A percentile compares a stretch with the other conserved stretches of the same genome.
Conservation (phyloP, 768 basidiomycete genomes). For the Roridomyces roridus region DNA sequence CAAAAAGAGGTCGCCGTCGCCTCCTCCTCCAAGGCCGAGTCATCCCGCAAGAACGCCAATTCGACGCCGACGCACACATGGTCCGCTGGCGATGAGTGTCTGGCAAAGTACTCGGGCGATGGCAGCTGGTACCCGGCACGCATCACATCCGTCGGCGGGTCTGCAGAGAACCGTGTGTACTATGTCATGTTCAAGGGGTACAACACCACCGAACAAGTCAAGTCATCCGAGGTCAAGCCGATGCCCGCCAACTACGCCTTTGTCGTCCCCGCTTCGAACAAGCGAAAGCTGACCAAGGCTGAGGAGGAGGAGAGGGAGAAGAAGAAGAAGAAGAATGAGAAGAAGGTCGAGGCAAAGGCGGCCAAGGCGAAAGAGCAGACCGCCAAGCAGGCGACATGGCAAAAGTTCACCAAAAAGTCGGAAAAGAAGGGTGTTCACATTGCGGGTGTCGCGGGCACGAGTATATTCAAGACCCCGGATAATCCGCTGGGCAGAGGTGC, state of each 20-base stretch:
- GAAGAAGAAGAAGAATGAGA: constrained; percentile 96
- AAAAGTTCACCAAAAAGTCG: constrained; percentile 94
- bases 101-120: constrained; percentile 87
- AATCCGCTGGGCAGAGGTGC: constrained; percentile 86
- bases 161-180: constrained; percentile 82
- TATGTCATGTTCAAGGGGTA: constrained; percentile 92
- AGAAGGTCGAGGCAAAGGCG: constrained; percentile 84
- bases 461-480: constrained; percentile 94
- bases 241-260: constrained; percentile 65
- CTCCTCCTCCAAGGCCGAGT: constrained; percentile 63
- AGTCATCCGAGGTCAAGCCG: constrained; percentile 71
- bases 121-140: constrained; percentile 89
- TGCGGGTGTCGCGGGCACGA: constrained; percentile 86
- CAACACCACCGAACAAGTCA: constrained; percentile 88
- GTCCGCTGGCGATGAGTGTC: constrained; percentile 84
- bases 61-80: constrained; percentile 62
- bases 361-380: constrained; percentile 89
- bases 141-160: constrained; percentile 84
- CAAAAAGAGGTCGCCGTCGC: constrained; percentile 72
- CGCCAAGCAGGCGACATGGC: constrained; percentile 86
- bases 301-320: constrained; percentile 88
- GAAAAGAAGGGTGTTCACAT: constrained; percentile 94
- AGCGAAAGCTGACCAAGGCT: constrained; percentile 78
- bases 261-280: constrained; percentile 54
- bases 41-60: constrained; percentile 58